These are phyloP conservation scores for Omphalotus guepiniiformis DNA, from an alignment of 768 basidiomycete genomes.

Conservation along the genomic window DNA sequence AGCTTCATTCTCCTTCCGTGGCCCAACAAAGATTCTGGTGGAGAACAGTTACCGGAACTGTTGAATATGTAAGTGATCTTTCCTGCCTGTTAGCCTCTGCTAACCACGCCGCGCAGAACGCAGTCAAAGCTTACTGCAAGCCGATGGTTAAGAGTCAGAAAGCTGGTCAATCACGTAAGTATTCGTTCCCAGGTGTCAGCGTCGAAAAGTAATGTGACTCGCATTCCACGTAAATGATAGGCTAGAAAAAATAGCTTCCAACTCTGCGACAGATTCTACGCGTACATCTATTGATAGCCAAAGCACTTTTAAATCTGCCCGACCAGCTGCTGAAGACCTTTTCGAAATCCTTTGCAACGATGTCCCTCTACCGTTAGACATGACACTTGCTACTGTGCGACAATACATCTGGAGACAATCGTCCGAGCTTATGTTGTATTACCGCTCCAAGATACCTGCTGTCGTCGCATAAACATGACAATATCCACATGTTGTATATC, in stretches of 20 bases:
- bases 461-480: neutral
- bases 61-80: constrained; percentile 69
- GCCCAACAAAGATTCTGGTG: constrained; percentile 50
- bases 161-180: constrained; percentile 78
- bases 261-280: constrained; percentile 24
- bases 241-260: constrained; percentile 49
- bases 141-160: constrained; percentile 79
- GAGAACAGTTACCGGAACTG: constrained; percentile 70
- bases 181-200: neutral
- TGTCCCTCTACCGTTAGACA: constrained; percentile 72
- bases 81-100: neutral
- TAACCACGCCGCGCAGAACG: constrained; percentile 34
- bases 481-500: constrained; percentile 1
- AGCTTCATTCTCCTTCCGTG: constrained; percentile 88
- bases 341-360: constrained; percentile 92
- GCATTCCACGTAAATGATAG: constrained; percentile 74
- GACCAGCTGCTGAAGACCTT: constrained; percentile 52
- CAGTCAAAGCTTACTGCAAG: constrained; percentile 89
- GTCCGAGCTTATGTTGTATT: constrained; percentile 71
- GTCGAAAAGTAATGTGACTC: constrained; percentile 9
- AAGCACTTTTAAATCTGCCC: constrained; percentile 21
- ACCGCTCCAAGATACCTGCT: constrained; percentile 43
- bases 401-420: constrained; percentile 85
- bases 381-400: constrained; percentile 87
- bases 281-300: constrained; percentile 35